phyloP scores from a whole-genome alignment of 495 filamentous ascomycete species.

The Apodospora peruviana region DNA sequence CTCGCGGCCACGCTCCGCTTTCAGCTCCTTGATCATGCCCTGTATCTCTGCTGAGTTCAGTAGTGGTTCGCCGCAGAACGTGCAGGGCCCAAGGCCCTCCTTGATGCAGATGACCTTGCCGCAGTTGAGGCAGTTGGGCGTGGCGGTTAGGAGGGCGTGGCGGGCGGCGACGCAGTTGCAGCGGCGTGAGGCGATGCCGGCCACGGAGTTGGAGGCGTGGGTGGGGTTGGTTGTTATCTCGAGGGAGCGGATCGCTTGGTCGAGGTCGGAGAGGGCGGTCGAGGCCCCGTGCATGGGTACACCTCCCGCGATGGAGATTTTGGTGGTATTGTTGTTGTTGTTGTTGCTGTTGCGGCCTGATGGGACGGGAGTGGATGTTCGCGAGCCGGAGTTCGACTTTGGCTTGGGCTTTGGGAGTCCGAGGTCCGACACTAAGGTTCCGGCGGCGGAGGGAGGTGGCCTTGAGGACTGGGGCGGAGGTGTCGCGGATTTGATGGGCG shows the following conservation, averaged over 20 bases:
- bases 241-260: slow-evolving; percentile 83
- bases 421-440: slow-evolving; percentile 73
- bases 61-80: slow-evolving; percentile 75
- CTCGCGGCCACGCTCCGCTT: slow-evolving; percentile 79
- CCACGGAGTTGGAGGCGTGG: slow-evolving; percentile 36
- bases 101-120: slow-evolving; percentile 97
- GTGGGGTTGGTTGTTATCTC: slow-evolving; percentile 86
- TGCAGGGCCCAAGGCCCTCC: slow-evolving; percentile 91
- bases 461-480: slow-evolving; percentile 37
- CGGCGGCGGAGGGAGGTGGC: slow-evolving; percentile 62
- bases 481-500: slow-evolving; percentile 27
- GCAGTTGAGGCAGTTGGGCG: slow-evolving; percentile 88
- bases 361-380: slow-evolving; percentile 50
- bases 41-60: slow-evolving; percentile 68
- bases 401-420: slow-evolving; percentile 55
- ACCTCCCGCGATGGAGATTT: slow-evolving; percentile 64
- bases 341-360: too few species aligned
- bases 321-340: slow-evolving; percentile 34
- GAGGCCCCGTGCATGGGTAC: slow-evolving; percentile 72
- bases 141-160: slow-evolving; percentile 78
- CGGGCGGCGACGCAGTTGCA: slow-evolving; percentile 83
- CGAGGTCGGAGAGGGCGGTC: slow-evolving; percentile 73
- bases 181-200: slow-evolving; percentile 48
- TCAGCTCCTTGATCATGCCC: slow-evolving; percentile 79
- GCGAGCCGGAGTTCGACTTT: slow-evolving; percentile 48